A percentile compares a stretch with the other conserved stretches of the same genome.
Evolutionary conservation across 2,329 filamentous ascomycete species (phyloP).

Genomic region (Nothophoma quercina): DNA sequence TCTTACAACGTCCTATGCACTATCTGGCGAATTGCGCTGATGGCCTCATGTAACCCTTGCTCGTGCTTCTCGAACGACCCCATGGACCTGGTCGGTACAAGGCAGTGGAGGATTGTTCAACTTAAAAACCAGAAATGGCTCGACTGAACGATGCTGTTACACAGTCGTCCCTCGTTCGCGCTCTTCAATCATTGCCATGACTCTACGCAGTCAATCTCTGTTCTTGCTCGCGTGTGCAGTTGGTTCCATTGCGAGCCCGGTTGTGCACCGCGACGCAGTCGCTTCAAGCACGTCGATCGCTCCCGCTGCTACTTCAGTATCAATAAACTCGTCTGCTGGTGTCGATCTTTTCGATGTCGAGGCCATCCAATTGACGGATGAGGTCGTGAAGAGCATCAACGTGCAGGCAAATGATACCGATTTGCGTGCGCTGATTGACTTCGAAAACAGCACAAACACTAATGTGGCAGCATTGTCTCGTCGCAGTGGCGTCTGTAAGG

Average conservation of each 20-base stretch:
- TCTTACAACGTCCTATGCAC: not conserved
- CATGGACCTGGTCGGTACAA: not conserved
- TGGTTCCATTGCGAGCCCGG: constrained; percentile 9
- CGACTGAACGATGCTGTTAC: not conserved
- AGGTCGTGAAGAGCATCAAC: constrained; percentile 2
- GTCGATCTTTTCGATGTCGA: constrained; percentile 19
- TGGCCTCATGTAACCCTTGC: not conserved
- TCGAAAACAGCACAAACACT: constrained; percentile 6
- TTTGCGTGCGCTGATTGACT: constrained; percentile 42
- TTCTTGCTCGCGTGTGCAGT: constrained; percentile 9
- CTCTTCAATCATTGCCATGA: constrained; percentile 2
- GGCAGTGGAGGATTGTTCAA: not conserved
- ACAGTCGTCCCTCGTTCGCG: not conserved
- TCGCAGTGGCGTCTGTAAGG: constrained; percentile 26
- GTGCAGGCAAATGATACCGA: constrained; percentile 8
- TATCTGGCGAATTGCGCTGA: not conserved
- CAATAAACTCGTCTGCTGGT: constrained; percentile 16
- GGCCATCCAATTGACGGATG: constrained; percentile 26
- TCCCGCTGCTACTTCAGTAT: constrained; percentile 19
- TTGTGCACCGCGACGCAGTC: constrained; percentile 1
- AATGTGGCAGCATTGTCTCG: not conserved
- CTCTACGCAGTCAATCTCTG: not conserved
- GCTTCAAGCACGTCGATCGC: not conserved
- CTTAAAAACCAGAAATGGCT: not conserved
- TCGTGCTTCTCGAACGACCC: not conserved